These are phyloP conservation scores for Penicillium griseofulvum DNA, from an alignment of 2,329 filamentous ascomycete species.

Conservation along the genomic window DNA sequence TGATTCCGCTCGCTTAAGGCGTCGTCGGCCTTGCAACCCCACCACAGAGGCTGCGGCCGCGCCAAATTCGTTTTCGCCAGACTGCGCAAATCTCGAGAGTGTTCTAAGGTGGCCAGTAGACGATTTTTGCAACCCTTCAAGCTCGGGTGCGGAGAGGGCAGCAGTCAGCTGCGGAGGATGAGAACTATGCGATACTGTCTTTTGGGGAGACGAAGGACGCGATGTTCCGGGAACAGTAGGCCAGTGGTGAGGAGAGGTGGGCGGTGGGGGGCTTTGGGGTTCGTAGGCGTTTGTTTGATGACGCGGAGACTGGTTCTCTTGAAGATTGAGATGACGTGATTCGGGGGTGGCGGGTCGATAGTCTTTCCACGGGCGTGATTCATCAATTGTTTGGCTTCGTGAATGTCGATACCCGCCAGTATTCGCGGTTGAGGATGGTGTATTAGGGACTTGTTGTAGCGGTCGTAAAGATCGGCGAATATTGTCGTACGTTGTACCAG, in stretches of 20 bases:
- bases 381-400: constrained; percentile 65
- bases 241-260: constrained; percentile 22
- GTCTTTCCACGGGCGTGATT: constrained; percentile 41
- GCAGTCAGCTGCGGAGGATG: constrained; percentile 36
- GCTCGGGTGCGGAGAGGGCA: constrained; percentile 65
- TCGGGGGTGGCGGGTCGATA: constrained; percentile 35
- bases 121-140: constrained; percentile 80
- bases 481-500: constrained; percentile 67
- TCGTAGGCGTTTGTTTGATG: constrained; percentile 20
- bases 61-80: constrained; percentile 69
- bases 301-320: constrained; percentile 31
- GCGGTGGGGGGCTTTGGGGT: constrained; percentile 23
- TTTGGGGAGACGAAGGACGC: constrained; percentile 28
- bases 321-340: constrained; percentile 24
- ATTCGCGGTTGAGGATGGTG: constrained; percentile 40
- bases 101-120: constrained; percentile 86
- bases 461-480: constrained; percentile 75
- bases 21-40: constrained; percentile 78
- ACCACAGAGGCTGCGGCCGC: constrained; percentile 79
- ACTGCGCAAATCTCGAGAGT: constrained; percentile 77
- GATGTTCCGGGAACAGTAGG: constrained; percentile 29
- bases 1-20: constrained; percentile 68
- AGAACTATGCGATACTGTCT: constrained; percentile 30
- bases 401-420: constrained; percentile 40
- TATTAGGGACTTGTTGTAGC: constrained; percentile 63